Evolutionary conservation across 805 yeast species (phyloP).

Genomic region (Komagataella phaffii): DNA sequence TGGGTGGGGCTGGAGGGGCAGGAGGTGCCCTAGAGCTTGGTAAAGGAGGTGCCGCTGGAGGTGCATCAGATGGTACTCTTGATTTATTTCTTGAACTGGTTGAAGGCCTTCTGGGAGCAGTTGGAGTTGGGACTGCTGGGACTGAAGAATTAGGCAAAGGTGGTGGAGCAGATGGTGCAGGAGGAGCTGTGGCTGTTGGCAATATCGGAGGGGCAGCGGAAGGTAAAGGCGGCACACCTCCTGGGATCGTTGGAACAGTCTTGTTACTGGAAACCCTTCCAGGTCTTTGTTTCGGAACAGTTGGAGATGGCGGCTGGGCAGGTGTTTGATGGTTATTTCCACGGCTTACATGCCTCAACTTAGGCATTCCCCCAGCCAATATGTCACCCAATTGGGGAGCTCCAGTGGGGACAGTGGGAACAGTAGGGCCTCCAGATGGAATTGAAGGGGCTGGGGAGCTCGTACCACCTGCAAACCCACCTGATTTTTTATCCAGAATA

Average conservation of each 20-base stretch:
- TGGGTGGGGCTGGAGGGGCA: constrained; percentile 9
- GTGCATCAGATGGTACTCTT: constrained; percentile 1
- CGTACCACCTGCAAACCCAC: constrained; percentile 8
- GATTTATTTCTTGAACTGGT: not conserved
- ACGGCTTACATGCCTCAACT: constrained; percentile 34
- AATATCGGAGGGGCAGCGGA: constrained; percentile 10
- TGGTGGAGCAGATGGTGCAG: constrained; percentile 9
- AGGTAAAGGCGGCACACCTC: constrained; percentile 8
- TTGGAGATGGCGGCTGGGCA: constrained; percentile 5
- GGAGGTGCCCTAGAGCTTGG: constrained; percentile 4
- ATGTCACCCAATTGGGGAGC: constrained; percentile 49
- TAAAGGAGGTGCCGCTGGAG: not conserved
- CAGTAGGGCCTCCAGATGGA: constrained; percentile 7
- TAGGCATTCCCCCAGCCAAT: constrained; percentile 74
- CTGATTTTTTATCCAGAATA: constrained; percentile 21
- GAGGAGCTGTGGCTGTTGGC: constrained; percentile 9
- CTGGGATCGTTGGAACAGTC: constrained; percentile 8
- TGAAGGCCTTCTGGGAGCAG: not conserved
- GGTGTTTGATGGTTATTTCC: constrained; percentile 7
- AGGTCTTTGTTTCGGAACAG: constrained; percentile 1
- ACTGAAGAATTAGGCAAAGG: constrained; percentile 2
- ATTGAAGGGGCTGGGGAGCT: constrained; percentile 14
- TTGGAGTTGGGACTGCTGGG: not conserved
- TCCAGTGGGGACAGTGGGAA: constrained; percentile 16
- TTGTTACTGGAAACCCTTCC: not conserved